Base-by-base conservation (phyloP, 2,329 filamentous ascomycete species). In the Emmonsiellopsis sp. region DNA sequence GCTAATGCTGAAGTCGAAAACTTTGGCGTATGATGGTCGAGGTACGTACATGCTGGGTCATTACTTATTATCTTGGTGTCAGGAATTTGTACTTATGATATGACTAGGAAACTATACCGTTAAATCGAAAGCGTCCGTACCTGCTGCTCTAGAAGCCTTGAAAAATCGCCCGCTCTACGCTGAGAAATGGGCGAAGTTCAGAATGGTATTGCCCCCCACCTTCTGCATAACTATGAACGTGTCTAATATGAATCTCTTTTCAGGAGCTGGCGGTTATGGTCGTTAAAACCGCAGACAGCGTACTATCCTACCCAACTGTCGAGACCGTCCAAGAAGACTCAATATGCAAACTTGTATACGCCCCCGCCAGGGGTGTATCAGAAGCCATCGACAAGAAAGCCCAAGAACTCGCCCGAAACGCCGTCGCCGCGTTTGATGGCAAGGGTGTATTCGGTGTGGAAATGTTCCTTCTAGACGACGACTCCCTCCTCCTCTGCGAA, bases 401-500 rank as follows among this genome's bases (percentile, higher is more conserved):
- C 0, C 84, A 89, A 65, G 79, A 84, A 42, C 77, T 96, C 0
- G 93, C 91, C 0, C 82, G 83, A 61, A 83, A 86, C 54, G 91
- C 93, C 9, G 83, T 96, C 20, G 79, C 81, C 42, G 85, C 82
- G 50, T 86, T 98, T 52, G 84, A 84, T 75, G 93, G 93, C 50
- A 86, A 93, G 57, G 93, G 93, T 58, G 88, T 95, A 34, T 98
- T 96, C 70, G 93, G 92, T 0, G 92, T 97, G 0, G 93, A 98
- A 73, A 88, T 97, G 83, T 98, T 98, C 72, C 72, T 97, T 3
- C 79, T 91, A 9, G 74, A 83, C 48, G 83, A 93, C 62, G 82
- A 83, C 73, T 74, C 68, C 54, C 77, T 95, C 1, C 73, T 94
- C 54, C 79, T 96, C 62, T 95, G 95, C 69, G 90, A 95, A 71